Base-by-base conservation (phyloP, 2,329 filamentous ascomycete species). In the Pestalotiopsis sp. region DNA sequence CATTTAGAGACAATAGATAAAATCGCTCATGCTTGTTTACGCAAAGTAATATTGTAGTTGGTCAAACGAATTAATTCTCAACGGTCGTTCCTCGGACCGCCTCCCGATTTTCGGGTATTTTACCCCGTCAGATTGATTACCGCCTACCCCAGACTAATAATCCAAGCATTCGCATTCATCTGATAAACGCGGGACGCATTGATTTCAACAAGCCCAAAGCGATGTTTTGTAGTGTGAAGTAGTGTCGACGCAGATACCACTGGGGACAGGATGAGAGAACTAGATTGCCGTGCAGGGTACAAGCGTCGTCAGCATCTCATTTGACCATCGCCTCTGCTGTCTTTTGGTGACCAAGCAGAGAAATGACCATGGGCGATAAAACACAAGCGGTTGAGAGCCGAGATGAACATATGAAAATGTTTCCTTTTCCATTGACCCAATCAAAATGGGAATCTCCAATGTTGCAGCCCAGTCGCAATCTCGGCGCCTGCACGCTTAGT, bases 371-470 rank as follows among this genome's bases (percentile, higher is more conserved):
- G 31, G 38, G 27, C 59, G n/a, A 36, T 12, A 45, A 17, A 45
- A 66, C 60, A 59, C 61, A 59, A 56, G 65, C 27, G 31, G 17
- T 20, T 60, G 65, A 45, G 52, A 66, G 65, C 41, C 65, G 65
- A 66, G 56, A 66, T 66, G 60, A 31, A 7, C 65, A 60, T 36
- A 25, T 12, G 31, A 41, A 17, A 12, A 27, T 23, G 52, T 20
- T 66, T 58, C 65, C 65, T n/a, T 36, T 56, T n/a, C 25, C 11
- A 7, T 17, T 17, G 11, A 38, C 60, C 65, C 65, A 66, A 66
- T 66, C 65, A 66, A 6, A 9, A 31, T 20, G 20, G n/a, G 14
- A 25, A 56, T 36, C 13, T 31, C 13, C 31, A n/a, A 9, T 36
- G 13, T 20, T 66, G 49, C 63, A 56, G 63, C 49, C 23, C 31